phyloP scores from a whole-genome alignment of 768 basidiomycete genomes.

The Coprinopsis sp. region DNA sequence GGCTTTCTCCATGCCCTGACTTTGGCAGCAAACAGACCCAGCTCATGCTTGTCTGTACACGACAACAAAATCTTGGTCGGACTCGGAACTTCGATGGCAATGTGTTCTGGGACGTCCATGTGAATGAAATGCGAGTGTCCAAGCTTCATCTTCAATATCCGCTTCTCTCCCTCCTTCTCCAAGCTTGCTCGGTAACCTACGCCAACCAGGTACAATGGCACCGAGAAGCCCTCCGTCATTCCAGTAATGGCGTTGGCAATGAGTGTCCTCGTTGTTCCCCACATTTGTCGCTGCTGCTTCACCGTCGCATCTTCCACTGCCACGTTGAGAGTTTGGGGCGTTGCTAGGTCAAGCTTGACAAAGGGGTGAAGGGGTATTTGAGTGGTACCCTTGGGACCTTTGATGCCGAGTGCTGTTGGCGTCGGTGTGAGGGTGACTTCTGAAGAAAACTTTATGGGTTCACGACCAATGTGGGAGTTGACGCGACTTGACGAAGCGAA shows the following conservation, averaged over 20 bases:
- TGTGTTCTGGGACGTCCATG: slow-evolving; percentile 76
- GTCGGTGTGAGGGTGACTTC: slow-evolving; percentile 39
- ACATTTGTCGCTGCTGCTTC: slow-evolving; percentile 82
- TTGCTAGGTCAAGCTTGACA: slow-evolving; percentile 40
- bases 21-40: slow-evolving; percentile 86
- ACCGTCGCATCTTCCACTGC: slow-evolving; percentile 61
- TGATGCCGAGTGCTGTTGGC: slow-evolving; percentile 35
- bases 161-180: slow-evolving; percentile 63
- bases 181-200: slow-evolving; percentile 89
- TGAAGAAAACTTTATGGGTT: slow-evolving; percentile 46
- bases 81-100: slow-evolving; percentile 73
- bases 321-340: slow-evolving; percentile 36
- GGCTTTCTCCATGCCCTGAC: slow-evolving; percentile 83
- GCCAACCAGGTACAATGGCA: slow-evolving; percentile 86
- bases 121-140: slow-evolving; percentile 87
- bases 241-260: slow-evolving; percentile 88
- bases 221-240: slow-evolving; percentile 82
- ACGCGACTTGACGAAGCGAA: slow-evolving; percentile 48
- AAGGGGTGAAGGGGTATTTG: slow-evolving; percentile 43
- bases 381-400: slow-evolving; percentile 44
- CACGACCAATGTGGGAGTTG: slow-evolving; percentile 58
- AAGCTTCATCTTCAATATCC: slow-evolving; percentile 83
- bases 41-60: slow-evolving; percentile 82
- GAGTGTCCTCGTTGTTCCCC: slow-evolving; percentile 92
- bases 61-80: slow-evolving; percentile 80